These are phyloP conservation scores for Geranium brycei DNA, from an alignment of 345 rosid genomes.

Conservation along the genomic window DNA sequence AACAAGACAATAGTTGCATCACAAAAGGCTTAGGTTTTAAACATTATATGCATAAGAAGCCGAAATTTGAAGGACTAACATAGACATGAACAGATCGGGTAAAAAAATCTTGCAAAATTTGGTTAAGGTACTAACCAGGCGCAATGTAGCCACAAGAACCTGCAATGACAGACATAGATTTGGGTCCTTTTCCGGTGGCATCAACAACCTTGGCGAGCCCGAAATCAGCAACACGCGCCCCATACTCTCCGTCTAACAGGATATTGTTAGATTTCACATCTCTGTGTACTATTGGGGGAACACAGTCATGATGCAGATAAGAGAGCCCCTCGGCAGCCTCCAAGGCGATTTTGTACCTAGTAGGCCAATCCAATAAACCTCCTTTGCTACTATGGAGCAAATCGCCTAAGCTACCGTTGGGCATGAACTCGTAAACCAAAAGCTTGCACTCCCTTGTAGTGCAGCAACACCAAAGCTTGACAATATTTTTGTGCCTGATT, in stretches of 20 bases:
- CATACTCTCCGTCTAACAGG: slow-evolving; percentile 72
- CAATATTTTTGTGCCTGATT: slow-evolving; percentile 96
- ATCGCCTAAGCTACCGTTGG: slow-evolving; percentile 93
- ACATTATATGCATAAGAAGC: too few species aligned
- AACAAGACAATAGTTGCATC: too few species aligned
- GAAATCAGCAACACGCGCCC: slow-evolving; percentile 95
- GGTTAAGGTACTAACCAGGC: slow-evolving; percentile 51
- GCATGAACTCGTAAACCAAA: slow-evolving; percentile 94
- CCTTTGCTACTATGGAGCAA: slow-evolving; percentile 78
- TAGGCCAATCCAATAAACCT: slow-evolving; percentile 74
- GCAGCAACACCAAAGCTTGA: slow-evolving; percentile 94
- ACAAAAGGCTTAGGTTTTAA: too few species aligned
- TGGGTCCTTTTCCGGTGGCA: slow-evolving; percentile 50
- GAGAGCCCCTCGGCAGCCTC: slow-evolving; percentile 97
- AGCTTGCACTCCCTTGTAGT: slow-evolving; percentile 78
- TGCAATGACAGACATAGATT: slow-evolving; percentile 91
- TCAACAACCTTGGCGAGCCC: slow-evolving; percentile 87
- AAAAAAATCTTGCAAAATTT: neutral
- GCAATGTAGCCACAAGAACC: slow-evolving; percentile 99
- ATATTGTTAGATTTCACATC: slow-evolving; percentile 96
- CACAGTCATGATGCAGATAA: slow-evolving; percentile 24
- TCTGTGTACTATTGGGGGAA: slow-evolving; percentile 74
- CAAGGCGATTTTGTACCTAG: slow-evolving; percentile 59
- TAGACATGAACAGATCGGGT: neutral
- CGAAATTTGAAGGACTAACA: too few species aligned